Evolutionary conservation across 371 early-diverging fungal genomes (phyloP).

Genomic region (Basidiobolus heterosporus): DNA sequence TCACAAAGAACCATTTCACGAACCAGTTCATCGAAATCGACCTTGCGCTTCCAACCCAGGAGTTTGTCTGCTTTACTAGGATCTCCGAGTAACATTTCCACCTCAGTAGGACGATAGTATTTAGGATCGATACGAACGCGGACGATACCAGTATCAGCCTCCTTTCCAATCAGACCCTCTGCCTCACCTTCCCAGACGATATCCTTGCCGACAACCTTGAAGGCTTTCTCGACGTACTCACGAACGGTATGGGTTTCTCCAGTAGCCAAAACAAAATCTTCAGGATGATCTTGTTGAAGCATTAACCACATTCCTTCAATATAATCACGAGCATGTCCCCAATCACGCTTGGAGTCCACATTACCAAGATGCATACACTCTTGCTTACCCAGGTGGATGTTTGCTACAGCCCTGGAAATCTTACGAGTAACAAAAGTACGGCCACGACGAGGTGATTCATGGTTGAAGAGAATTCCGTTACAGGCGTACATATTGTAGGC

Average conservation of each 20-base stretch:
- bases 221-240: slow-evolving; percentile 66
- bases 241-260: slow-evolving; percentile 75
- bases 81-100: slow-evolving; percentile 63
- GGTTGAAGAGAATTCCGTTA: slow-evolving; percentile 76
- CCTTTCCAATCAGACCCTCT: slow-evolving; percentile 53
- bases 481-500: slow-evolving; percentile 69
- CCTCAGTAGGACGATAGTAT: slow-evolving; percentile 77
- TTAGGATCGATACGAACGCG: slow-evolving; percentile 55
- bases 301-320: slow-evolving; percentile 77
- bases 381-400: slow-evolving; percentile 50
- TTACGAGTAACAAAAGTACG: slow-evolving; percentile 74
- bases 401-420: slow-evolving; percentile 66
- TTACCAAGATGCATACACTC: slow-evolving; percentile 65
- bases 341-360: slow-evolving; percentile 71
- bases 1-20: slow-evolving; percentile 56
- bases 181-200: slow-evolving; percentile 67
- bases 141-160: slow-evolving; percentile 41
- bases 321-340: slow-evolving; percentile 80
- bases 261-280: slow-evolving; percentile 72
- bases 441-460: slow-evolving; percentile 71
- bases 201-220: slow-evolving; percentile 42
- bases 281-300: slow-evolving; percentile 61
- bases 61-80: slow-evolving; percentile 53
- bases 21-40: slow-evolving; percentile 28
- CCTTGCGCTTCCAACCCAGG: slow-evolving; percentile 55